Evolutionary conservation across 129 eudicot genomes (phyloP).

Genomic region (Arctium lappa): DNA sequence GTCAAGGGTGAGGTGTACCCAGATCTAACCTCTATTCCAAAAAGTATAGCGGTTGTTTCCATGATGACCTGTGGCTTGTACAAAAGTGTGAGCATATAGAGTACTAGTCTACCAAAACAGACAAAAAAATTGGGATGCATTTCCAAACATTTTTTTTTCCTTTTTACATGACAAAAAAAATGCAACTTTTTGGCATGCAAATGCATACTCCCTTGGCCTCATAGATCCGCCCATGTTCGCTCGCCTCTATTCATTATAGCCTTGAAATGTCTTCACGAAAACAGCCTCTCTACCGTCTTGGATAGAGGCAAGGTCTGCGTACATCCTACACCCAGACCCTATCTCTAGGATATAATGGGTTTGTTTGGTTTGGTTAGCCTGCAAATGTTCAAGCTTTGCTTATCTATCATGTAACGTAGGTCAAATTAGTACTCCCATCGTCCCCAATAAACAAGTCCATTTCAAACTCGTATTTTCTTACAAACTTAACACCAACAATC

Average conservation of each 20-base stretch:
- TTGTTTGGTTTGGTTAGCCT: neutral
- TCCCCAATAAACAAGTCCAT: neutral
- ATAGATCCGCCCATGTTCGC: no score
- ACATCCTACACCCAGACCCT: neutral
- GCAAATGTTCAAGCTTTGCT: neutral
- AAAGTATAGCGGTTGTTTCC: no score
- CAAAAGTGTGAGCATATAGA: no score
- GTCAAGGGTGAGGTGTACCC: no score
- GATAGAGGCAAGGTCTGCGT: neutral
- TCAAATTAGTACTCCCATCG: neutral
- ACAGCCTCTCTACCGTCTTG: neutral
- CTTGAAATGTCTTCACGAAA: neutral
- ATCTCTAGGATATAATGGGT: no score
- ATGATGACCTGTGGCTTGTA: no score
- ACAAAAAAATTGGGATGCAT: neutral
- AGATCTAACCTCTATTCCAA: no score
- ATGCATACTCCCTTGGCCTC: neutral
- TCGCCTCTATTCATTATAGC: neutral
- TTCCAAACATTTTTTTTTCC: neutral
- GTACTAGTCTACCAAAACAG: neutral
- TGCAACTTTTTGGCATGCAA: no score
- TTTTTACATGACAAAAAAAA: neutral
- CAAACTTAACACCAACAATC: neutral
- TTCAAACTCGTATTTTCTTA: neutral
- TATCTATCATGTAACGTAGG: neutral